Base-by-base conservation (phyloP, 73 alveolate genomes). In the Paramecium biaurelia region DNA sequence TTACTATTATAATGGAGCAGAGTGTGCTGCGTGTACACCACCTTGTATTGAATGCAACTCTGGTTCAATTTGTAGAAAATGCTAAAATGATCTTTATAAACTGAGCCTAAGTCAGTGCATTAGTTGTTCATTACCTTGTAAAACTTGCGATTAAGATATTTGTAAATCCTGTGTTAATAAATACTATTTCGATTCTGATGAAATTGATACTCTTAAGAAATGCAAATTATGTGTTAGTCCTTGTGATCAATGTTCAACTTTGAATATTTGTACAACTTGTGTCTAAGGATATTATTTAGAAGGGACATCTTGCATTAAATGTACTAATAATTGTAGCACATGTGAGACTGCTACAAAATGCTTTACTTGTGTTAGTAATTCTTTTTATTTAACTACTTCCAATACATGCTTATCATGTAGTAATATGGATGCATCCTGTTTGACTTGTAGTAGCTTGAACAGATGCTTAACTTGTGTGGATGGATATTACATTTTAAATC, bases 41-140 rank as follows among this genome's bases (percentile, higher is more conserved):
- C 84, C 84, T 67, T 67, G 84, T 23, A 67, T 32, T 30, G 45
- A 67, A 67, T 67, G 84, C 6, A 67, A 67, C 24, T 67, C 84
- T 20, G 84, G 49, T 23, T 30, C 84, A 10, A 30, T 67, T 67
- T 67, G 84, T 67, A 67, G 49, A 1, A 32, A 67, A 30, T 67
- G 84, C 12, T 53, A 18, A 53, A 67, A 26, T 67, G 84, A 26
- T 30, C 6, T 32, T 24, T 30, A 11, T 4, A 67, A 23, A 32
- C 10, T 67, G 2, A 67, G 84, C 84, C 14, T 30, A 12, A 67
- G 45, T 67, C 9, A 67, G 12, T 67, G 84, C 45, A 67, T 67
- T 26, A 26, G 28, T 67, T 67, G 84, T 24, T 9, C 38, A 21
- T 5, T 20, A 26, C 84, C 84, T 30, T 67, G 84, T 24, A 26